These are phyloP conservation scores for Corallochytrium limacisporum DNA, from an alignment of 78 protist species.

Conservation along the genomic window DNA sequence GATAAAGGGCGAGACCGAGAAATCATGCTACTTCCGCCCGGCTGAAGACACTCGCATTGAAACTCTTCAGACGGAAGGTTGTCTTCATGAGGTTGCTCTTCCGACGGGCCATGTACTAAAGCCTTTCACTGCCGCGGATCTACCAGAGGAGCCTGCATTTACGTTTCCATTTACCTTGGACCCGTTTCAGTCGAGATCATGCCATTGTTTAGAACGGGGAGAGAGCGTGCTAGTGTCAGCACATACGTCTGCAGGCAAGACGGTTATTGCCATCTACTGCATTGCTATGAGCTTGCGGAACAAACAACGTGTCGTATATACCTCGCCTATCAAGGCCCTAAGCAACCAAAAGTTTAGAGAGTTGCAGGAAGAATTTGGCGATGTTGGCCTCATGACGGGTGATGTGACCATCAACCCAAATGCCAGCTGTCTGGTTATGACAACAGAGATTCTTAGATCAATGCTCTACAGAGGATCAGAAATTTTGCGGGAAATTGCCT, in stretches of 20 bases:
- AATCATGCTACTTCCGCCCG: too few species aligned
- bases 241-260: slow-evolving; percentile 94
- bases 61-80: too few species aligned
- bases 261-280: slow-evolving; percentile 90
- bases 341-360: slow-evolving; percentile 19
- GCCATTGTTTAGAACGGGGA: too few species aligned
- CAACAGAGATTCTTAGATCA: slow-evolving; percentile 81
- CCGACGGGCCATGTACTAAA: too few species aligned
- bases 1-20: too few species aligned
- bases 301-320: slow-evolving; percentile 73
- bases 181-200: too few species aligned
- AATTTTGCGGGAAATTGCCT: slow-evolving; percentile 64
- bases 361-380: slow-evolving; percentile 34
- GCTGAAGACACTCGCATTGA: too few species aligned
- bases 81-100: too few species aligned
- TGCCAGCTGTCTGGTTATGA: slow-evolving; percentile 74
- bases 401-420: slow-evolving; percentile 71
- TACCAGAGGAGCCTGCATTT: too few species aligned
- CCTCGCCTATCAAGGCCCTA: slow-evolving; percentile 93
- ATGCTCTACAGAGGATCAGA: slow-evolving; percentile 67
- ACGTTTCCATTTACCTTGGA: too few species aligned
- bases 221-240: slow-evolving; percentile 84
- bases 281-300: slow-evolving; percentile 62
- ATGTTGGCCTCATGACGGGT: slow-evolving; percentile 72
- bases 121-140: too few species aligned